Evolutionary conservation across 768 basidiomycete species (phyloP), one percentile per base, ranked within the genome.

Genomic region (Lactarius indigo): DNA sequence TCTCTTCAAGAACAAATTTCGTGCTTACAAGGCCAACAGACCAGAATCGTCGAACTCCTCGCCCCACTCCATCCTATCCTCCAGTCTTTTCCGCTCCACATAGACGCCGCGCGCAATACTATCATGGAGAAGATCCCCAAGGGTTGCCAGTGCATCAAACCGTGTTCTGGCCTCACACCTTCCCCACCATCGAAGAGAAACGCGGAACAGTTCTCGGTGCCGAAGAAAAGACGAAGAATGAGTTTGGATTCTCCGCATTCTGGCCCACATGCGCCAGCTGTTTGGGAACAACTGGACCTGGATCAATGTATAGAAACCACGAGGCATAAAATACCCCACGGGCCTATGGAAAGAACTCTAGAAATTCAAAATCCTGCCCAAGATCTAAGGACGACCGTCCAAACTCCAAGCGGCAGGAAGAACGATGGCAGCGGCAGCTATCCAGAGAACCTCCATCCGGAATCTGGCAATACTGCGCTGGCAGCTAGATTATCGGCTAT

Each of bases 21-120:
- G 18, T 56, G 58, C 35, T 17, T 39, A 5, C 70, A 88, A 59
- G 83, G 85, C 26, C 88, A 89, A 68, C 87, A 89, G 72, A 79
- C 76, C 23, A 79, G 81, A 15, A 80, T 89, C 0, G 73, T 90
- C 2, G 73, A 84, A 28, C 77, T 84, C 13, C 75, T 91, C 1
- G 68, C 84, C 0, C 87, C 90, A 8, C 74, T 91, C 18, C 74
- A 88, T 2, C 87, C 89, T 31, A 76, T 88, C 5, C 66, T 90
- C 1, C 86, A 89, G 65, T 77, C 84, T 10, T 69, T 90, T 23
- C 84, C 87, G 1, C 73, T 83, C 1, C 86, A 88, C 70, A 79
- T 90, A 61, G 82, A 86, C 15, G 41, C 68, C 20, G 72, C 73
- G 7, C 70, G 72, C 10, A 69, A 64, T 33, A 69, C 72, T 18